Evolutionary conservation across 106 monocot genomes (phyloP), one percentile per base, ranked within the genome.

Genomic region (Alisma plantagoaquatica): DNA sequence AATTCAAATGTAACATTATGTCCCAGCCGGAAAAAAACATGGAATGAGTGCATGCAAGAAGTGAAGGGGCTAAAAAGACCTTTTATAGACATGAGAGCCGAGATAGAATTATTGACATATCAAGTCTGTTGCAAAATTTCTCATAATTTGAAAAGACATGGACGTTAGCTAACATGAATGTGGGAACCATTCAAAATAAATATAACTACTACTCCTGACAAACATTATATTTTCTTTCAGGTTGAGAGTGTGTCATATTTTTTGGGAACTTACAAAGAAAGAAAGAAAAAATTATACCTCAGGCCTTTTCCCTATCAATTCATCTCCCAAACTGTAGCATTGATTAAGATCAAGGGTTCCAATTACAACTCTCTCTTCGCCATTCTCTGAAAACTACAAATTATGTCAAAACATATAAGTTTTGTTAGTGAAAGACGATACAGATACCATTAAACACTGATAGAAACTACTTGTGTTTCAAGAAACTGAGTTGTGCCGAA

Each of bases 321-420:
- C 89, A 65, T 83, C 83, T 42, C 76, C 60, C 57, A 90, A 25
- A 48, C 51, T 54, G 42, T 63, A 54, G 60, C 89, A 90, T 53
- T 83, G 83, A 43, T 90, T 90, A 51, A 90, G 73, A 69, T 90
- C 89, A 46, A 90, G 61, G 44, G 73, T 83, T 23, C 76, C 89
- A 46, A 90, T 69, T 27, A 89, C 89, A 48, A 89, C 61, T 43
- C 71, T 73, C 2, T 79, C 68, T 71, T 74, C 60, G 57, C 79
- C 80, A 62, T 90, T 58, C 27, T 65, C 64, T 31, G 50, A 65
- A 62, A 77, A 81, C 87, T 87, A 70, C 58, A 53, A 27, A 27
- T 54, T 57, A 46, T 30, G 53, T 29, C 31, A 59, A 11, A 44
- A 19, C 43, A 43, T 9, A 43, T 2, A n/a, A n/a, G 43, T 43